phyloP scores from a whole-genome alignment of 495 filamentous ascomycete species.

The Podospora anserina region DNA sequence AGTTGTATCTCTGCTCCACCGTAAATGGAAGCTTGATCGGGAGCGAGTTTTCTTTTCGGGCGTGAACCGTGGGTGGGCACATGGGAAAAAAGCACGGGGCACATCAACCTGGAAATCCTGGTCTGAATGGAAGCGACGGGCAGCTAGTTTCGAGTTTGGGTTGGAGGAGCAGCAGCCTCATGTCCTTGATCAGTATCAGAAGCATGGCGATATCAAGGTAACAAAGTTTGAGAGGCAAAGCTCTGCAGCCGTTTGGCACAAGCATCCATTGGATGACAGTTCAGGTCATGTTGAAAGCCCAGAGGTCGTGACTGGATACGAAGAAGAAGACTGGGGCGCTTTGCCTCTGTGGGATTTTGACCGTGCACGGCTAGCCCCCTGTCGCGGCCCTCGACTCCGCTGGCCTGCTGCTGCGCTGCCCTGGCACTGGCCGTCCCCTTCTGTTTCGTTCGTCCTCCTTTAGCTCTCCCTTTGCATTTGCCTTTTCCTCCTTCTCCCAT shows the following conservation, averaged over 20 bases:
- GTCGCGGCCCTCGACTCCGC: conserved; percentile 14
- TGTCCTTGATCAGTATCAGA: too few relatives aligned
- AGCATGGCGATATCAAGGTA: too few relatives aligned
- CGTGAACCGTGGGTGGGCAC: not conserved
- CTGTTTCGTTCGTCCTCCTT: conserved; percentile 22
- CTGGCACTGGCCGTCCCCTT: not conserved
- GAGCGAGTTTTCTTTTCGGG: not conserved
- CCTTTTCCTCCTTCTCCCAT: conserved; percentile 33
- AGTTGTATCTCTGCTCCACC: conserved; percentile 19
- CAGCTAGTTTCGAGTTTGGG: too few relatives aligned
- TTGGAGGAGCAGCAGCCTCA: too few relatives aligned
- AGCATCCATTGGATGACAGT: conserved; percentile 1
- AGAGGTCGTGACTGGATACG: conserved; percentile 7
- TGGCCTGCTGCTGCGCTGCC: conserved; percentile 10
- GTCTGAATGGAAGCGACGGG: not conserved
- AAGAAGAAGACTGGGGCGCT: conserved; percentile 3
- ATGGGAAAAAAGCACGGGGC: conserved; percentile 4
- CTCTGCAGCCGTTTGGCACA: conserved; percentile 11
- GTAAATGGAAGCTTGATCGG: not conserved
- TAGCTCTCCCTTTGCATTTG: conserved; percentile 27
- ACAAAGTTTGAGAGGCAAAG: conserved; percentile 15
- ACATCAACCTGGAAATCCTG: not conserved
- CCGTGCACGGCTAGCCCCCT: conserved; percentile 17
- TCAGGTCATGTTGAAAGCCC: conserved; percentile 4
- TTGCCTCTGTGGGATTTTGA: conserved; percentile 15